Percentiles rank a stretch among this genome's conserved stretches.
These are phyloP conservation scores for Craterostigma plantagineum DNA, from an alignment of 257 asterid species.

Conservation along the genomic window DNA sequence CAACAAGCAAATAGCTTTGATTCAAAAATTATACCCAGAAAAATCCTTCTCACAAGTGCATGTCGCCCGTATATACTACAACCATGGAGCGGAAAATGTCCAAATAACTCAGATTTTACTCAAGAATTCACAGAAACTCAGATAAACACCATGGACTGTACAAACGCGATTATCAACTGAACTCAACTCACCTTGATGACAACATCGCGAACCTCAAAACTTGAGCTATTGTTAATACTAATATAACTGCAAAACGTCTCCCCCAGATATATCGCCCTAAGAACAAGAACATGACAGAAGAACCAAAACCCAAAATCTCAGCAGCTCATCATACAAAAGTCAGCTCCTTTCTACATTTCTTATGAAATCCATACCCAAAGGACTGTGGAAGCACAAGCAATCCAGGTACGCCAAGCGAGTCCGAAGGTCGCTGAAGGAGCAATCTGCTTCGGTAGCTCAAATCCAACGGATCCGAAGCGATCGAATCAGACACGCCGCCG, in stretches of 20 bases:
- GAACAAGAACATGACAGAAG: neutral
- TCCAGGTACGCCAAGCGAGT: conserved; percentile 77
- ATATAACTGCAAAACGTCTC: conserved; percentile 97
- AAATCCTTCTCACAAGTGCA: neutral
- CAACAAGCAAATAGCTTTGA: no score
- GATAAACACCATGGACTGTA: no score
- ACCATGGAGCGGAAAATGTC: no score
- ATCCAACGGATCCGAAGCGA: conserved; percentile 43
- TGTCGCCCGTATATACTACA: no score
- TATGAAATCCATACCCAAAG: conserved; percentile 38
- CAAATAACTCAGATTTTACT: no score
- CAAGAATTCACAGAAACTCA: no score
- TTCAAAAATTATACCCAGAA: no score
- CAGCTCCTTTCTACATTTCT: no score
- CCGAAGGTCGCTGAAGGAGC: conserved; percentile 65
- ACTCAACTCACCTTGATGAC: conserved; percentile 51
- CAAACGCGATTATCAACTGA: neutral
- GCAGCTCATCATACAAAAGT: neutral
- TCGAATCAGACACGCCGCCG: conserved; percentile 12
- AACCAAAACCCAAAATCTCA: neutral
- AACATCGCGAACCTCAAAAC: conserved; percentile 67
- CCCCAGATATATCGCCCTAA: conserved; percentile 93
- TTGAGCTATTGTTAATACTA: conserved; percentile 93
- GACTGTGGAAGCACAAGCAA: conserved; percentile 92
- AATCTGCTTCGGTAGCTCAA: conserved; percentile 64